Base-by-base conservation (phyloP, 75 land plant genomes). In the Selaginella tamariscina region DNA sequence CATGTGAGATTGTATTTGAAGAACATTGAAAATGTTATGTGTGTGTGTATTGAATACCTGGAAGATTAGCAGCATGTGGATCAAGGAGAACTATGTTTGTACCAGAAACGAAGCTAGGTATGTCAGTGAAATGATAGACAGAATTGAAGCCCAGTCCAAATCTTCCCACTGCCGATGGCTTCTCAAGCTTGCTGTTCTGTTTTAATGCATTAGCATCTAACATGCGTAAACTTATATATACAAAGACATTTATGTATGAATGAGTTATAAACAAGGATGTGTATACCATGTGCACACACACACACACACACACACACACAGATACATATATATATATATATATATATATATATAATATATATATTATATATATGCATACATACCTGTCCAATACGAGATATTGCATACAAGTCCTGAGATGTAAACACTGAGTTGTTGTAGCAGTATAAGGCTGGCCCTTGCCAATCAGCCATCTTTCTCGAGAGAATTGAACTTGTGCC, bases 321-420 rank as follows among this genome's bases (percentile, higher is more conserved):
- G n/a, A n/a, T n/a, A n/a, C n/a, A n/a, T n/a, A n/a, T n/a, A n/a
- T n/a, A n/a, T n/a, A n/a, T n/a, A n/a, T n/a, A n/a, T n/a, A n/a
- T n/a, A n/a, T n/a, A n/a, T n/a, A n/a, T n/a, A n/a, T n/a, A n/a
- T n/a, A n/a, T n/a, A n/a, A n/a, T n/a, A n/a, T n/a, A n/a, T n/a
- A n/a, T n/a, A n/a, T n/a, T n/a, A n/a, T n/a, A n/a, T n/a, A n/a
- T n/a, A n/a, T n/a, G n/a, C n/a, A n/a, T n/a, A n/a, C n/a, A n/a
- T n/a, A n/a, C n/a, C n/a, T n/a, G 98, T 69, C 98, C 98, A 73
- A 92, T 88, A 21, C 98, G 94, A 56, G 98, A 88, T 24, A 92
- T 92, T 21, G 98, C 85, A 83, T 86, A 84, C 27, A 92, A 78
- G 76, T 92, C 98, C 71, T 86, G 85, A 0, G 94, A 62, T 49